Conservation (phyloP, 306 rosid genomes). For the Calophaca sinica region DNA sequence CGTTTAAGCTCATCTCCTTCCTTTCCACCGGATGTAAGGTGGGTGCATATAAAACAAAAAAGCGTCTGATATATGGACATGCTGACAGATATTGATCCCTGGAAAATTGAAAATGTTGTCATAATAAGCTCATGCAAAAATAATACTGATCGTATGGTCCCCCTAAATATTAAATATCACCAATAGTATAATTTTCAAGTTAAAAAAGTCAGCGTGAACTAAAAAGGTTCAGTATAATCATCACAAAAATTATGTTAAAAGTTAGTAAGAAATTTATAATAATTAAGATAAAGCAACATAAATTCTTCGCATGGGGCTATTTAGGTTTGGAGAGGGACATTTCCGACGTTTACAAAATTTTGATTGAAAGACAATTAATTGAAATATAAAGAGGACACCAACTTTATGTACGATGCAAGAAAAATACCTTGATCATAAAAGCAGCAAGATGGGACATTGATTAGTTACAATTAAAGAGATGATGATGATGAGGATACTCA, state of each 20-base stretch:
- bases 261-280: constrained; percentile 1
- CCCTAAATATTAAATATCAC: constrained; percentile 22
- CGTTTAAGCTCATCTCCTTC: constrained; percentile 83
- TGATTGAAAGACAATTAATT: neutral
- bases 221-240: neutral
- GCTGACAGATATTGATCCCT: constrained; percentile 98
- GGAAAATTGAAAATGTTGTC: constrained; percentile 46
- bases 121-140: constrained; percentile 35
- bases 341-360: neutral
- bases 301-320: constrained; percentile 14
- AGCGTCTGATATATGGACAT: constrained; percentile 97
- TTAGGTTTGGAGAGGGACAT: constrained; percentile 5
- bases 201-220: constrained; percentile 25
- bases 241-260: constrained; percentile 2
- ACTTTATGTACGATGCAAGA: constrained; percentile 5
- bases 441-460: neutral
- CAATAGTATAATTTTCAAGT: constrained; percentile 17
- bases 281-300: neutral
- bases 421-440: constrained; percentile 6
- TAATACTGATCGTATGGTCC: constrained; percentile 28
- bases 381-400: constrained; percentile 27
- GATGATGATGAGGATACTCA: too few relatives aligned
- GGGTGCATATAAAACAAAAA: constrained; percentile 91
- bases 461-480: constrained; percentile 5
- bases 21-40: constrained; percentile 93